Evolutionary conservation across 164 flowering plant species (phyloP).

Genomic region (Liquidambar formosana): DNA sequence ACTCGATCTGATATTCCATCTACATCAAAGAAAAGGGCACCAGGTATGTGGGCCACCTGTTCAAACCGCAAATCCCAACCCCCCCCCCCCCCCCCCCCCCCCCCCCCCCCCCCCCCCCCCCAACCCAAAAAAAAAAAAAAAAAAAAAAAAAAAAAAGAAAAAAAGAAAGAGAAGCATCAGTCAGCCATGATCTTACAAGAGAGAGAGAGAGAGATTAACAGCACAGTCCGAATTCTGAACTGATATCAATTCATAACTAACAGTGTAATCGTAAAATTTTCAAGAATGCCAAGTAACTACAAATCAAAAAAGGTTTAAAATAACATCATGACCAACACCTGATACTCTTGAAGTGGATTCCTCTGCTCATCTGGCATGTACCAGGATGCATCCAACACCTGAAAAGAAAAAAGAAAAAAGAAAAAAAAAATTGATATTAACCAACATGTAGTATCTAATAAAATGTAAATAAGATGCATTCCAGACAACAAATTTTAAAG

Average conservation of each 20-base stretch:
- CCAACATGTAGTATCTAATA: not conserved
- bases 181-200: not conserved
- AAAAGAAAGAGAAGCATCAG: not conserved
- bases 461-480: not conserved
- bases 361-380: conserved; percentile 99
- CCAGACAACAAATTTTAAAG: not conserved
- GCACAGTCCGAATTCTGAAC: not conserved
- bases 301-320: not conserved
- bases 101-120: too few species aligned
- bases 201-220: not conserved
- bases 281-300: not conserved
- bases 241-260: not conserved
- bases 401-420: conserved; percentile 5
- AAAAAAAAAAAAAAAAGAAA: not conserved
- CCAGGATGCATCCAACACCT: conserved; percentile 99
- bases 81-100: not conserved
- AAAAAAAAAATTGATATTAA: not conserved
- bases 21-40: conserved; percentile 95
- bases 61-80: conserved; percentile 1
- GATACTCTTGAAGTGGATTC: conserved; percentile 94
- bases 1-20: conserved; percentile 89
- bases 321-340: conserved; percentile 45
- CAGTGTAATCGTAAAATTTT: not conserved
- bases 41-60: conserved; percentile 98
- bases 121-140: not conserved